A percentile compares a stretch with the other conserved stretches of the same genome.
Conservation (phyloP, 148 eudicot species). For the Diospyros lotus region DNA sequence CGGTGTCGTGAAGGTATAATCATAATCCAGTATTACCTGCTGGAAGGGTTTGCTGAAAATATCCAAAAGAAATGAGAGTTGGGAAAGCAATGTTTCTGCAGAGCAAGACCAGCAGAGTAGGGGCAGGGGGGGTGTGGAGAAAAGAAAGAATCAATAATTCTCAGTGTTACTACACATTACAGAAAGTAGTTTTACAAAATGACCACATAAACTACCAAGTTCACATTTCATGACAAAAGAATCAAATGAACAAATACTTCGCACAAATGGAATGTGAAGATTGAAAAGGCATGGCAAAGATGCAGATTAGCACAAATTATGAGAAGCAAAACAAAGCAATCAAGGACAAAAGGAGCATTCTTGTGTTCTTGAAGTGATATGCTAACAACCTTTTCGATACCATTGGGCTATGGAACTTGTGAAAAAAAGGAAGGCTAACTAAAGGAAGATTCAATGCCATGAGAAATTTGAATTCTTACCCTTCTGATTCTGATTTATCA, state of each 20-base stretch:
- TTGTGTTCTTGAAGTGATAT: background rate
- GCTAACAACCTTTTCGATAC: background rate
- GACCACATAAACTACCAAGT: background rate
- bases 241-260: background rate
- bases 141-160: conserved; percentile 7
- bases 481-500: too few relatives aligned
- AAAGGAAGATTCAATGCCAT: too few relatives aligned
- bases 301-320: background rate
- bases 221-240: too few relatives aligned
- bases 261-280: background rate
- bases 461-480: too few relatives aligned
- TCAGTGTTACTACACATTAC: background rate
- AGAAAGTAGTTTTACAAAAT: background rate
- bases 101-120: background rate
- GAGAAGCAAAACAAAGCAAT: background rate
- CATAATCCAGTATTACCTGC: conserved; percentile 86
- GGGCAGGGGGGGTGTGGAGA: background rate
- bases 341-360: background rate
- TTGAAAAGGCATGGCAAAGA: background rate
- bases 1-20: conserved; percentile 97
- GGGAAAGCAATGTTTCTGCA: background rate
- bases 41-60: conserved; percentile 75
- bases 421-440: too few relatives aligned
- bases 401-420: too few relatives aligned
- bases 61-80: conserved; percentile 7